phyloP scores from a whole-genome alignment of 2,329 filamentous ascomycete species.

The Stagonosporopsis tanaceti region DNA sequence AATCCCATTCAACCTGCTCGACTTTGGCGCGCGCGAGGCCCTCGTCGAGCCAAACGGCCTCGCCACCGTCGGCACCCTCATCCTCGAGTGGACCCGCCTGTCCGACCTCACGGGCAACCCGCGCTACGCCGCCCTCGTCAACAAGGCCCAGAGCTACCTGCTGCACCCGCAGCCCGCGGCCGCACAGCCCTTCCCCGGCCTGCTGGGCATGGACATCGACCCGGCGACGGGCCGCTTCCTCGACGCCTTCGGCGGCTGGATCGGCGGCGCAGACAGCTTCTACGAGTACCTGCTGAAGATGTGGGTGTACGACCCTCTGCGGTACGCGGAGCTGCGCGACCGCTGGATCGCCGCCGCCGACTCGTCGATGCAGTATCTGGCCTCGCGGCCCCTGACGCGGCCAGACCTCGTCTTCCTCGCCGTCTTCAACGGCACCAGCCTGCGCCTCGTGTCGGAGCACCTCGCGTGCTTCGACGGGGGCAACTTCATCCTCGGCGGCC shows the following conservation, averaged over 20 bases:
- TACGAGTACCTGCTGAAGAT: slow-evolving; percentile 95
- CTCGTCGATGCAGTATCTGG: slow-evolving; percentile 75
- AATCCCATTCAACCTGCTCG: slow-evolving; percentile 74
- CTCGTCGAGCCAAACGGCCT: slow-evolving; percentile 70
- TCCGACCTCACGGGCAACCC: slow-evolving; percentile 75
- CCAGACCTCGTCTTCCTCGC: slow-evolving; percentile 78
- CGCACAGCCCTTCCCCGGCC: slow-evolving; percentile 77
- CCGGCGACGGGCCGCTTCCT: slow-evolving; percentile 71
- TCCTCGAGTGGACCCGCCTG: slow-evolving; percentile 84
- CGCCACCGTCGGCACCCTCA: slow-evolving; percentile 78
- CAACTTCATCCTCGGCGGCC: slow-evolving; percentile 83
- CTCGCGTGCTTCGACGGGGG: slow-evolving; percentile 85
- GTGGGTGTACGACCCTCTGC: slow-evolving; percentile 76
- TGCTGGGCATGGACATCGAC: slow-evolving; percentile 74
- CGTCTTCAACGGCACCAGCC: slow-evolving; percentile 58
- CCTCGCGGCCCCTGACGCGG: slow-evolving; percentile 70
- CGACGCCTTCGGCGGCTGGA: slow-evolving; percentile 76
- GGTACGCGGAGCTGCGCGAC: slow-evolving; percentile 72
- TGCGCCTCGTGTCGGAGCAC: slow-evolving; percentile 54
- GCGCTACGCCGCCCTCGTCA: slow-evolving; percentile 71
- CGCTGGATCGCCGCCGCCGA: slow-evolving; percentile 78
- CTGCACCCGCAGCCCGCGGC: slow-evolving; percentile 69
- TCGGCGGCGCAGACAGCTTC: slow-evolving; percentile 78
- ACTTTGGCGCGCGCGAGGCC: slow-evolving; percentile 62
- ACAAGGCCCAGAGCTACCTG: slow-evolving; percentile 74